These are phyloP conservation scores for Delonix regia DNA, from an alignment of 306 rosid species.

Conservation along the genomic window DNA sequence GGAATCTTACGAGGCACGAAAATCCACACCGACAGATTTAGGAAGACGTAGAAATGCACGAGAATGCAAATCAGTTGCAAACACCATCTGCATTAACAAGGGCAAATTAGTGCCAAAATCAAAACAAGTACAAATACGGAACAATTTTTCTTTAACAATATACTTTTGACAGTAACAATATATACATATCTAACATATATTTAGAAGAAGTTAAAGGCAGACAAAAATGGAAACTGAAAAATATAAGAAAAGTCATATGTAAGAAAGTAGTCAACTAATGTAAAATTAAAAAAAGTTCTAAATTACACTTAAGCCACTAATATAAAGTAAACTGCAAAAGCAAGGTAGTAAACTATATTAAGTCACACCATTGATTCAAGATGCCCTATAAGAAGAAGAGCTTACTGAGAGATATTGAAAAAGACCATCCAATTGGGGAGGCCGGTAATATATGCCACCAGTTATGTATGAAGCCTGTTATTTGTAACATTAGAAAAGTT, in stretches of 20 bases:
- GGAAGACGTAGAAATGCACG: conserved; percentile 91
- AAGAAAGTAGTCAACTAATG: neutral
- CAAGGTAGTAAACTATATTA: neutral
- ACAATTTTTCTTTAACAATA: neutral
- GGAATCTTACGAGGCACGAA: conserved; percentile 92
- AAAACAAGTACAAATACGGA: neutral
- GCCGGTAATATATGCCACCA: conserved; percentile 91
- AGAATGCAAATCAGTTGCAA: conserved; percentile 94
- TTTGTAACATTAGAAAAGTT: conserved; percentile 40
- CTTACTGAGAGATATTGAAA: conserved; percentile 93
- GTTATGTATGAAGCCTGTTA: conserved; percentile 91
- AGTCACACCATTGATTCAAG: conserved; percentile 21
- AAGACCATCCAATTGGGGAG: conserved; percentile 82
- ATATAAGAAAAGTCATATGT: neutral
- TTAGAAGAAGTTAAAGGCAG: neutral
- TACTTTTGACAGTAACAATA: neutral
- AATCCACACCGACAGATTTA: conserved; percentile 93
- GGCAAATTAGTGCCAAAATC: conserved; percentile 31
- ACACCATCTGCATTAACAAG: conserved; percentile 75
- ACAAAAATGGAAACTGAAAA: neutral
- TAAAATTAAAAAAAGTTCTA: neutral
- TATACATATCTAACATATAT: neutral
- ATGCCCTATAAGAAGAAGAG: conserved; percentile 32
- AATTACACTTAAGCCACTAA: neutral
- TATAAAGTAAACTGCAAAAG: neutral